Base-by-base conservation (phyloP, 2,329 filamentous ascomycete species). In the Chaetothyriales sp. region DNA sequence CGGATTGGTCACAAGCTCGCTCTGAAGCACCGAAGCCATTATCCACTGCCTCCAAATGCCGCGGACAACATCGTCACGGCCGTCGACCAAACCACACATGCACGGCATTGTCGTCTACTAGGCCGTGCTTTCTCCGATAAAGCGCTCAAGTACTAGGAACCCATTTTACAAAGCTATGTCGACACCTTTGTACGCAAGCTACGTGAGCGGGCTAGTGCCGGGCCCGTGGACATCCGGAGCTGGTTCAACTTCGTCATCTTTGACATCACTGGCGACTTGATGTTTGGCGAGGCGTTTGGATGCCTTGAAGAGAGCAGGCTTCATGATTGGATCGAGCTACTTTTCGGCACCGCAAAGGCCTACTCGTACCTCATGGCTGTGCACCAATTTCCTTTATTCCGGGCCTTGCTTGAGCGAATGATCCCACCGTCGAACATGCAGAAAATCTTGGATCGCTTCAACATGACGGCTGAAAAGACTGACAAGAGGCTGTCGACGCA, bases 231-330 rank as follows among this genome's bases (percentile, higher is more conserved):
- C 43, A 40, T 67, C 4, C 56, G 52, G 1, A 52, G 59, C 20
- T 69, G 64, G 62, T 59, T 62, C 22, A 65, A 67, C 9, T 69
- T 51, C 33, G 60, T 58, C 0, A 65, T 63, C 1, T 69, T 70
- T 43, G 67, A 70, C 40, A 57, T 66, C 19, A 59, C 64, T 4
- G 64, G 64, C 2, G 62, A 65, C 20, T 54, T 66, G 8, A 57
- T 60, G 9, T 66, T 65, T 37, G 63, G 62, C 10, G 63, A 66
- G 45, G 59, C 64, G 0, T 66, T 66, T 46, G 54, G 60, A 44
- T 64, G 63, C 54, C 60, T 66, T 5, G 54, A 59, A 20, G 45
- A 48, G 13, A 5, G 10, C 4, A n/a, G 29, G n/a, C 46, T 33
- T 8, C 46, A 48, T 33, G 13, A 7, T 19, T 69, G 66, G 68